These are phyloP conservation scores for Chionographis japonica DNA, from an alignment of 106 monocot genomes.

Conservation along the genomic window DNA sequence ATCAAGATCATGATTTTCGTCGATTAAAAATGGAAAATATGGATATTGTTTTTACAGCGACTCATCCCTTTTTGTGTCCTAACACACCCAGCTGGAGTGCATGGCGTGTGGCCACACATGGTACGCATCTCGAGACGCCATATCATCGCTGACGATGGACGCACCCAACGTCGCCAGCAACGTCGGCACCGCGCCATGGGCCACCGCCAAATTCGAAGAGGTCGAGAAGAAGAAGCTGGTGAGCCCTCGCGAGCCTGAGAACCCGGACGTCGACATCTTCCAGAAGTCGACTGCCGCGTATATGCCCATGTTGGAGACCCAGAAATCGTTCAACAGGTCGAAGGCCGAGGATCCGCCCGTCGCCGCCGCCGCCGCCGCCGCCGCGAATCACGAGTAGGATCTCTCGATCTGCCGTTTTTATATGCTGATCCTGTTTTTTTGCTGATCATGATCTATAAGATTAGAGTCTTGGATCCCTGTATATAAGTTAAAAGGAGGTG, in stretches of 20 bases:
- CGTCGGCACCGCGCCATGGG: conserved; percentile 82
- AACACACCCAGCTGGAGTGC: conserved; percentile 65
- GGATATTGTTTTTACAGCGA: too few relatives aligned
- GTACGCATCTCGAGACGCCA: conserved; percentile 72
- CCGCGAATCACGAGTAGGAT: conserved; percentile 6
- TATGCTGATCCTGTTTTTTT: too few relatives aligned
- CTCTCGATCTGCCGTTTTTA: too few relatives aligned
- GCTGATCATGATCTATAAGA: too few relatives aligned
- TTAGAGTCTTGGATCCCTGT: too few relatives aligned
- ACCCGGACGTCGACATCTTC: conserved; percentile 31
- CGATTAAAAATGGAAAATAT: too few relatives aligned
- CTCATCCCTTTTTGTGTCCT: background rate
- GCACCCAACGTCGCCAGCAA: conserved; percentile 47
- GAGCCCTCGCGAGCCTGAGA: conserved; percentile 63
- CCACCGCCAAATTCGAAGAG: conserved; percentile 71
- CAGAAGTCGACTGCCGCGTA: conserved; percentile 53
- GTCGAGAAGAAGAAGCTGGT: conserved; percentile 68
- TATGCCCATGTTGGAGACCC: conserved; percentile 61
- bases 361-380: background rate
- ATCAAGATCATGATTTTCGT: too few relatives aligned
- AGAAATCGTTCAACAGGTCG: conserved; percentile 50
- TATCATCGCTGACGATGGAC: conserved; percentile 67
- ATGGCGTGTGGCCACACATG: conserved; percentile 69
- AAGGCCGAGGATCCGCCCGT: conserved; percentile 35
- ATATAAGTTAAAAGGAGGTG: too few relatives aligned